These are phyloP conservation scores for Puccinia hordei DNA, from an alignment of 1,284 basidiomycete species.

Conservation along the genomic window DNA sequence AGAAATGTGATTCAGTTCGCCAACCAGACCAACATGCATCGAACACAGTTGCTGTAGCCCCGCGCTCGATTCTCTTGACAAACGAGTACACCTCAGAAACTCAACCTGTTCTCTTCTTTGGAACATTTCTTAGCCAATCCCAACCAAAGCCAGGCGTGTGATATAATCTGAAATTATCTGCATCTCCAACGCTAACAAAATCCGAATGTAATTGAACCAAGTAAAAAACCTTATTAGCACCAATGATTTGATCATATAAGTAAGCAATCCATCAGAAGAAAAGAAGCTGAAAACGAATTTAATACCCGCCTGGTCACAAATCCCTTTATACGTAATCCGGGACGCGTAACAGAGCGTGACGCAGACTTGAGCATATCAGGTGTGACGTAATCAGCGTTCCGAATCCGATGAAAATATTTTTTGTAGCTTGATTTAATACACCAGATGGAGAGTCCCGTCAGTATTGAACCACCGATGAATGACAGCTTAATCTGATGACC, in stretches of 20 bases:
- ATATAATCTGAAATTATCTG: conserved; percentile 47
- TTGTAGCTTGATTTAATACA: conserved; percentile 25
- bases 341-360: not conserved
- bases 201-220: not conserved
- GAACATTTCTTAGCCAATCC: conserved; percentile 36
- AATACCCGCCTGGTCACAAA: conserved; percentile 47
- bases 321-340: conserved; percentile 38
- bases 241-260: not conserved
- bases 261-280: not conserved
- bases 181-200: conserved; percentile 48
- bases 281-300: not conserved
- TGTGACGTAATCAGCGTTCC: conserved; percentile 48
- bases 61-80: not conserved
- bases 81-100: not conserved
- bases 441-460: conserved; percentile 41
- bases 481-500: conserved; percentile 22
- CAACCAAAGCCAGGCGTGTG: conserved; percentile 48
- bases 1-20: not conserved
- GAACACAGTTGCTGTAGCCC: not conserved
- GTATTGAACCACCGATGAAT: conserved; percentile 38
- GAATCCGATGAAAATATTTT: conserved; percentile 38
- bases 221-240: not conserved
- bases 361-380: conserved; percentile 27
- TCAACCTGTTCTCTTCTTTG: conserved; percentile 31
- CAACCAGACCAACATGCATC: not conserved